Percentiles rank a stretch among this genome's conserved stretches.
Evolutionary conservation across 805 yeast species (phyloP).

Genomic region (Candida verbasci): DNA sequence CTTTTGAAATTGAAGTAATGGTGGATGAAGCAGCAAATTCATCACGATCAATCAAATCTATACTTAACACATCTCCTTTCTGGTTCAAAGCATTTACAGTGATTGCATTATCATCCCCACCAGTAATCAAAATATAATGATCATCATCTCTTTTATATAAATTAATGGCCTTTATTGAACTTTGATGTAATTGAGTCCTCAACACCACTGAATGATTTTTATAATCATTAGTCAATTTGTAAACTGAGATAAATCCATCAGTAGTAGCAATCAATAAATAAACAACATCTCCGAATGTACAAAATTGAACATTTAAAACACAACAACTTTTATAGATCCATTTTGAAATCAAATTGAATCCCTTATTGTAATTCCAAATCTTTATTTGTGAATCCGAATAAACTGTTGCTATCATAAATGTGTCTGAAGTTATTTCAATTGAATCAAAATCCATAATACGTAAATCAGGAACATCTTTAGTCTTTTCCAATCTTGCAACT

Average conservation of each 20-base stretch:
- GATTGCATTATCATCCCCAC: conserved; percentile 90
- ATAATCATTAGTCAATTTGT: conserved; percentile 40
- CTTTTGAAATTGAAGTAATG: conserved; percentile 56
- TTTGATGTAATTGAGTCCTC: conserved; percentile 62
- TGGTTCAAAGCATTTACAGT: conserved; percentile 17
- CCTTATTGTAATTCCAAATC: conserved; percentile 51
- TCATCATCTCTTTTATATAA: conserved; percentile 9
- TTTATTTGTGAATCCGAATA: conserved; percentile 82
- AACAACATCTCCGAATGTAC: conserved; percentile 18
- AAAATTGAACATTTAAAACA: conserved; percentile 56
- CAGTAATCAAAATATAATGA: conserved; percentile 50
- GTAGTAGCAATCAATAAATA: conserved; percentile 64
- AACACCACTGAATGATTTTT: neutral
- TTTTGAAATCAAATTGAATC: conserved; percentile 41
- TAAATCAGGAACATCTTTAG: conserved; percentile 62
- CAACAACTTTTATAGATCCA: conserved; percentile 73
- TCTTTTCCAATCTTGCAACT: conserved; percentile 51
- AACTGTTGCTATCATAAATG: conserved; percentile 56
- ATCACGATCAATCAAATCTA: conserved; percentile 30
- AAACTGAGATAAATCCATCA: conserved; percentile 72
- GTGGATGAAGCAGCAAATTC: conserved; percentile 81
- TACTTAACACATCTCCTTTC: conserved; percentile 4
- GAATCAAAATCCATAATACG: conserved; percentile 84
- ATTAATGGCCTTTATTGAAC: conserved; percentile 68
- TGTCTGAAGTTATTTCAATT: conserved; percentile 37